Conservation (phyloP, 371 early-diverging fungal species). For the Saksenaea vasiformis region DNA sequence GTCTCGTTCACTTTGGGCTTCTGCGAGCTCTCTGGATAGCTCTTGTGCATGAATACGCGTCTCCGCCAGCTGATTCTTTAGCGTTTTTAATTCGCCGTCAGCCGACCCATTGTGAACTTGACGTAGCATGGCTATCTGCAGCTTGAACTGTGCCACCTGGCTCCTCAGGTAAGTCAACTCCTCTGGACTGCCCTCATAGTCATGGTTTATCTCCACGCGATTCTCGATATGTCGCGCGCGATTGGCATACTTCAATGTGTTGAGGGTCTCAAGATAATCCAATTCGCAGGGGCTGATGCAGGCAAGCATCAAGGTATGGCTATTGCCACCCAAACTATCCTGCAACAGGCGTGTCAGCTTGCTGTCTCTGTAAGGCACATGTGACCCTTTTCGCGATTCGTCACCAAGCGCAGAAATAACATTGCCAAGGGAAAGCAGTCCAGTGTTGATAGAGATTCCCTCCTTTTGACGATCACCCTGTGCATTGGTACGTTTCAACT, state of each 20-base stretch:
- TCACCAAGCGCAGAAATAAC: constrained; percentile 97
- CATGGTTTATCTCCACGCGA: constrained; percentile 34
- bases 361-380: constrained; percentile 96
- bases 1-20: constrained; percentile 50
- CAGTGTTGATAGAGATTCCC: constrained; percentile 95
- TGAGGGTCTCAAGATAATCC: constrained; percentile 82
- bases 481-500: constrained; percentile 89
- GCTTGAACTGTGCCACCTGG: constrained; percentile 61
- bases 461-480: constrained; percentile 92
- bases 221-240: constrained; percentile 80
- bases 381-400: constrained; percentile 51
- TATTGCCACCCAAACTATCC: constrained; percentile 92
- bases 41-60: constrained; percentile 39
- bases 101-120: constrained; percentile 20
- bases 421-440: constrained; percentile 94
- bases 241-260: constrained; percentile 87
- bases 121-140: constrained; percentile 43
- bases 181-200: constrained; percentile 11
- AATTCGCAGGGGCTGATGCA: constrained; percentile 75
- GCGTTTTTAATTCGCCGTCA: constrained; percentile 34
- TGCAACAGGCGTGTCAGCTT: constrained; percentile 92
- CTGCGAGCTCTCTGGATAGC: constrained; percentile 37
- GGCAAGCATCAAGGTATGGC: constrained; percentile 86
- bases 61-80: constrained; percentile 37
- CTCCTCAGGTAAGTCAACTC: constrained; percentile 60